These are phyloP conservation scores for Russula abietina DNA, from an alignment of 768 basidiomycete genomes.

Conservation along the genomic window DNA sequence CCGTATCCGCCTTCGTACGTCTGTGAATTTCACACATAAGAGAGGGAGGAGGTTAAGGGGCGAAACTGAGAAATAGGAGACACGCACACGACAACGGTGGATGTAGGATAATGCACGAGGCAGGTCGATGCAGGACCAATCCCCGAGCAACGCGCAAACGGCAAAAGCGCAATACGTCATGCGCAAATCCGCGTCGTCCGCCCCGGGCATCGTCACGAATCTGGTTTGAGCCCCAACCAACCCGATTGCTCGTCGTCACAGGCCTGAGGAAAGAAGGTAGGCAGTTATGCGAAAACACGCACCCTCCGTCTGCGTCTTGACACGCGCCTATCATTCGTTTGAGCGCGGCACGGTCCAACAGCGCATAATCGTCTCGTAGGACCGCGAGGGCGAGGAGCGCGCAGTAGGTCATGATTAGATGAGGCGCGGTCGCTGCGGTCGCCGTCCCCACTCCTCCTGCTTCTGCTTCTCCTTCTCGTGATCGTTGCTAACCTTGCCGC, in stretches of 20 bases:
- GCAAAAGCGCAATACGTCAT: constrained; percentile 85
- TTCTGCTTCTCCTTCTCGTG: constrained; percentile 30
- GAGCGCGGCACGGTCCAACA: constrained; percentile 65
- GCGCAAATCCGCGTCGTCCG: constrained; percentile 71
- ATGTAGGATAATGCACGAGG: constrained; percentile 59
- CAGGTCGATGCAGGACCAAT: constrained; percentile 71
- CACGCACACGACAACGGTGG: constrained; percentile 60
- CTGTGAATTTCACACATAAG: constrained; percentile 36
- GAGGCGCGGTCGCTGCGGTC: constrained; percentile 51
- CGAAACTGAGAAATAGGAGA: too few species aligned
- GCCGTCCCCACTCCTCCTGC: not conserved
- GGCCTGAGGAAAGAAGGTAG: not conserved
- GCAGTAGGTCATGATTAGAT: constrained; percentile 92
- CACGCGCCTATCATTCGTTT: constrained; percentile 60
- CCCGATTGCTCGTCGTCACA: too few species aligned
- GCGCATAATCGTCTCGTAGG: constrained; percentile 76
- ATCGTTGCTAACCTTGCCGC: constrained; percentile 28
- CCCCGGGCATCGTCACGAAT: constrained; percentile 65
- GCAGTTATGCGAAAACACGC: constrained; percentile 23
- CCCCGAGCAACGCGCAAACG: constrained; percentile 69
- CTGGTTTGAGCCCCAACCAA: constrained; percentile 41
- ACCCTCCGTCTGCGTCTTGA: constrained; percentile 84
- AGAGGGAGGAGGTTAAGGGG: not conserved
- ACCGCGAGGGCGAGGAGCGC: constrained; percentile 79
- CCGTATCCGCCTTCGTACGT: constrained; percentile 93